phyloP scores from a whole-genome alignment of 2,329 filamentous ascomycete genomes.

The Cercospora sesami region DNA sequence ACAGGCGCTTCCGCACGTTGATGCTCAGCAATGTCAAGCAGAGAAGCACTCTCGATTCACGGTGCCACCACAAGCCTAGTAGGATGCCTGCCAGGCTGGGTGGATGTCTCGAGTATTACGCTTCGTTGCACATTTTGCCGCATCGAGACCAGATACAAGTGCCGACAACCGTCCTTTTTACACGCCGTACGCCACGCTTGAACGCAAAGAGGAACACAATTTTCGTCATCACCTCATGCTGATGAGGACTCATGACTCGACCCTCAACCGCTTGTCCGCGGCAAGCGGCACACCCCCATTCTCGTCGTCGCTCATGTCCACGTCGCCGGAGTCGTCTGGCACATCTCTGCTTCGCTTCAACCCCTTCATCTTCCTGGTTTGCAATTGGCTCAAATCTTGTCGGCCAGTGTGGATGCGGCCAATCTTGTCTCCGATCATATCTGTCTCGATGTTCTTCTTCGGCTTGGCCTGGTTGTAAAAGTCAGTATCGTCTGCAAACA shows the following conservation, averaged over 20 bases:
- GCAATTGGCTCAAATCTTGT: constrained; percentile 82
- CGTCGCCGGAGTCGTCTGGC: constrained; percentile 58
- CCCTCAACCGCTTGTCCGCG: constrained; percentile 31
- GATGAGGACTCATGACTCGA: constrained; percentile 23
- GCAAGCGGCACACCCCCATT: constrained; percentile 24
- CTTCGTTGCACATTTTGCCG: not conserved
- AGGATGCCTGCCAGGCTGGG: not conserved
- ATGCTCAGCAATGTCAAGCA: not conserved
- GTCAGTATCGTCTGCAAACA: constrained; percentile 19
- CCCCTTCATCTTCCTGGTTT: constrained; percentile 99
- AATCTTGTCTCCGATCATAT: constrained; percentile 93
- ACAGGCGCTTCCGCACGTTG: not conserved
- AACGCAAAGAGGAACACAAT: not conserved
- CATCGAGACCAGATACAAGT: not conserved
- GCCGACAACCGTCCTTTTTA: not conserved
- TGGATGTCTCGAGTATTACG: not conserved
- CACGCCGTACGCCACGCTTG: not conserved
- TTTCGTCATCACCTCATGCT: not conserved
- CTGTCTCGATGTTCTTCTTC: constrained; percentile 96
- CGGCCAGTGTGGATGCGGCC: constrained; percentile 87
- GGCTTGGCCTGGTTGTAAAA: constrained; percentile 52
- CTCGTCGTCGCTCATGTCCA: constrained; percentile 46
- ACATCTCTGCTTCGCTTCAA: constrained; percentile 77
- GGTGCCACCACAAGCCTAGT: not conserved
- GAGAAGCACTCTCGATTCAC: not conserved